Conservation (phyloP, 495 filamentous ascomycete genomes). For the Penicillium verhagenii region DNA sequence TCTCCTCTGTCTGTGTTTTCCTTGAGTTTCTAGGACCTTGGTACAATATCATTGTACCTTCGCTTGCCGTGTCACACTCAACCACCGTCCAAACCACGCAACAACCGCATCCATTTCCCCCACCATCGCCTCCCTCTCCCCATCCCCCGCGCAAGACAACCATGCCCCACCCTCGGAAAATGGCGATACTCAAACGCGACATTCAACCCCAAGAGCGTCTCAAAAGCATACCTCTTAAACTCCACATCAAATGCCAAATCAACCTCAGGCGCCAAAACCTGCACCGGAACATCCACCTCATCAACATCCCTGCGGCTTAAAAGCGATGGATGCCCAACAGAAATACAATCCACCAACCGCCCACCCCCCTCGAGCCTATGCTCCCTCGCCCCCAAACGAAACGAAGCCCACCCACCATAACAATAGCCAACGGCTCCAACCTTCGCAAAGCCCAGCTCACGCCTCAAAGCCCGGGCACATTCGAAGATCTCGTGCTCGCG, state of each 20-base stretch:
- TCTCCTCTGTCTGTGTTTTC: no score
- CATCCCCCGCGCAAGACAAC: constrained; percentile 43
- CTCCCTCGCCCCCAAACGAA: constrained; percentile 20
- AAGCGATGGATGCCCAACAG: constrained; percentile 52
- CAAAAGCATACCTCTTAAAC: constrained; percentile 48
- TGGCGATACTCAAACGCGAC: constrained; percentile 57
- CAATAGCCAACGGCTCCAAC: constrained; percentile 61
- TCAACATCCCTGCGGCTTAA: constrained; percentile 52
- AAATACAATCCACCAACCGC: constrained; percentile 54
- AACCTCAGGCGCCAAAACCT: constrained; percentile 57
- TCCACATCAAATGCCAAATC: constrained; percentile 49
- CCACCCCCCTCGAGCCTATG: constrained; percentile 16
- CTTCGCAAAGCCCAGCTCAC: constrained; percentile 36
- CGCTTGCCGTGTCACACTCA: no score
- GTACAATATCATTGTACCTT: no score
- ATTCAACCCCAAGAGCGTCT: constrained; percentile 37
- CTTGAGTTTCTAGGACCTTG: no score
- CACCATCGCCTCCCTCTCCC: constrained; percentile 15
- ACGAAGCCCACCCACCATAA: constrained; percentile 46
- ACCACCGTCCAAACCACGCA: constrained; percentile 15
- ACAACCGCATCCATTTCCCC: constrained; percentile 20
- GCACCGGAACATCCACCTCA: constrained; percentile 50
- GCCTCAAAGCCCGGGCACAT: constrained; percentile 44
- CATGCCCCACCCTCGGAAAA: constrained; percentile 55
- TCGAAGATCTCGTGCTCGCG: constrained; percentile 55